A percentile compares a stretch with the other conserved stretches of the same genome.
These are phyloP conservation scores for Trametes cubensis DNA, from an alignment of 768 basidiomycete genomes.

Conservation along the genomic window DNA sequence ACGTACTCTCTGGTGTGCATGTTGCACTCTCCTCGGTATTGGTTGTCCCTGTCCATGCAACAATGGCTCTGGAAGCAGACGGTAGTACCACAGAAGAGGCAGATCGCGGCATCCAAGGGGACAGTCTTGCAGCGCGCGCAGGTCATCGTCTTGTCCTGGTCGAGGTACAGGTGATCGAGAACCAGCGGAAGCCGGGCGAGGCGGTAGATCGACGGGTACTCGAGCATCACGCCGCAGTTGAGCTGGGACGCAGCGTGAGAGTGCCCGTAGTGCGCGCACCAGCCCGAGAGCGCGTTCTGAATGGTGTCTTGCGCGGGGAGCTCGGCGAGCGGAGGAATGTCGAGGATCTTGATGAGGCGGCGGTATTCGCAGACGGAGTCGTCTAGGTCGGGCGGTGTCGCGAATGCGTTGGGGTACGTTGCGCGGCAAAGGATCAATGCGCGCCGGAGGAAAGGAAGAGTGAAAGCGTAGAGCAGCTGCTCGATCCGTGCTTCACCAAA, in stretches of 20 bases:
- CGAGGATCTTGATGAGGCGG: constrained; percentile 73
- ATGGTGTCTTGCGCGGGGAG: constrained; percentile 83
- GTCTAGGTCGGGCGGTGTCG: constrained; percentile 47
- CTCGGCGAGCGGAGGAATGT: constrained; percentile 77
- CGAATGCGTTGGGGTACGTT: constrained; percentile 65
- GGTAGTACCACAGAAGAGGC: constrained; percentile 84
- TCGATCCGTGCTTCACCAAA: constrained; percentile 86
- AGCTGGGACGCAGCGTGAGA: constrained; percentile 78
- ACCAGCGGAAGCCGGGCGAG: constrained; percentile 79
- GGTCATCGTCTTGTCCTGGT: constrained; percentile 68
- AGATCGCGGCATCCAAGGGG: constrained; percentile 87
- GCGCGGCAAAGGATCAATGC: constrained; percentile 84
- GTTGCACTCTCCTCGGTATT: constrained; percentile 87
- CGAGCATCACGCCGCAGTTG: constrained; percentile 78
- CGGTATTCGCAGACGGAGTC: constrained; percentile 70
- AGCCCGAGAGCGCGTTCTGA: constrained; percentile 86
- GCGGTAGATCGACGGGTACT: constrained; percentile 83
- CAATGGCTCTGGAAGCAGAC: constrained; percentile 93
- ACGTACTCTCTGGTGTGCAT: constrained; percentile 93
- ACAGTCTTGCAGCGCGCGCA: constrained; percentile 79
- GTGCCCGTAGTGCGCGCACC: constrained; percentile 88
- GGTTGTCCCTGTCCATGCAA: constrained; percentile 73
- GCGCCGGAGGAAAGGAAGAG: constrained; percentile 88
- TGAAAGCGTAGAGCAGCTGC: constrained; percentile 84
- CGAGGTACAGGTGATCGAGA: constrained; percentile 82